These are phyloP conservation scores for Calonectria pseudoturangicola DNA, from an alignment of 2,329 filamentous ascomycete species.

Conservation along the genomic window DNA sequence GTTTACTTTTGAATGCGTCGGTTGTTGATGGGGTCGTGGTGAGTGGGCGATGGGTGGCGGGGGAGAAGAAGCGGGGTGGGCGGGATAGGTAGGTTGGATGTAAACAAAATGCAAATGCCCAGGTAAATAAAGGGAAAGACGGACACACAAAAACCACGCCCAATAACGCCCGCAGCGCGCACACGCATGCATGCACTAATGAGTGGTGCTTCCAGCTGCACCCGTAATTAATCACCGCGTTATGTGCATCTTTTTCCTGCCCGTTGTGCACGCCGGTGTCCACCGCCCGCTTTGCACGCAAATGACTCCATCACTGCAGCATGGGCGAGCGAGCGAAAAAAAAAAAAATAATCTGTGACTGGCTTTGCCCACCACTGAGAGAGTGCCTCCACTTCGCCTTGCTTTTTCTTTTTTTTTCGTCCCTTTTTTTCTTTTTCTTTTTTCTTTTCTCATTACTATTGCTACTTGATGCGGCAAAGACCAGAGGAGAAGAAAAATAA, in stretches of 20 bases:
- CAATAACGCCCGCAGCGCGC: conserved; percentile 18
- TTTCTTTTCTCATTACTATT: background rate
- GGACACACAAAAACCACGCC: conserved; percentile 25
- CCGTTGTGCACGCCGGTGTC: background rate
- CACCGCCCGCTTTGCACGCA: conserved; percentile 25
- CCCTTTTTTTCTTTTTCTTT: too few relatives aligned
- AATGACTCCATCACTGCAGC: conserved; percentile 30
- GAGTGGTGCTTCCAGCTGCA: background rate
- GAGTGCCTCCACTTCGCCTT: conserved; percentile 15
- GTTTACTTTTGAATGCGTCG: conserved; percentile 22
- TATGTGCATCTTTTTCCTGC: background rate
- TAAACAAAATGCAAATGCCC: conserved; percentile 50
- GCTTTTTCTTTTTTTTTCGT: background rate
- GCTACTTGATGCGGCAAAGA: background rate
- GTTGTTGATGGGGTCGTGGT: conserved; percentile 22
- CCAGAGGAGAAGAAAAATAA: background rate
- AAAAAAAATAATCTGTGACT: conserved; percentile 9
- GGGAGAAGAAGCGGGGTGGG: conserved; percentile 27
- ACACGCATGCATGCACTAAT: conserved; percentile 9
- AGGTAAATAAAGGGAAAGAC: conserved; percentile 38
- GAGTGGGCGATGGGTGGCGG: conserved; percentile 27
- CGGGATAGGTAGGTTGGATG: conserved; percentile 41
- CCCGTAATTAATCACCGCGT: conserved; percentile 16
- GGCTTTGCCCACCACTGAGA: background rate
- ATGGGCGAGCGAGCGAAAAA: background rate